Evolutionary conservation across 2,329 filamentous ascomycete species (phyloP), one percentile per base, ranked within the genome.

Genomic region (Fusarium zealandicum): DNA sequence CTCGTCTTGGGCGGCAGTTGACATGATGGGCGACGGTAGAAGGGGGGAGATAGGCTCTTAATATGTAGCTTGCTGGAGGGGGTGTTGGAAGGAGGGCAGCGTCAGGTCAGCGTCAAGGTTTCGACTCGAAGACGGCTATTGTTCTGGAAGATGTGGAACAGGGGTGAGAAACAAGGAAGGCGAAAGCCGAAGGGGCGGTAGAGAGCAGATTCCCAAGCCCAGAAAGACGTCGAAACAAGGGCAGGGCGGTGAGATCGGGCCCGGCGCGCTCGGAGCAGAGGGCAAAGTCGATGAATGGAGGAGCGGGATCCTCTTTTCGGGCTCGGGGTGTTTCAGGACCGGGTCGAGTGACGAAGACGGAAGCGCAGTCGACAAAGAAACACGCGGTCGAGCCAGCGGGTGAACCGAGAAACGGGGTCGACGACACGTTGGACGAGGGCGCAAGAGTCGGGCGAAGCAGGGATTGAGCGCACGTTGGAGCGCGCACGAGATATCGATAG

Each of bases 1-100:
- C 74, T 90, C 85, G 77, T 88, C 84, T 73, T 88, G 83, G 44
- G 85, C 85, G 52, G 83, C 77, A 48, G 84, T 85, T 43, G 81
- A 76, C 82, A 85, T 85, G 71, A 47, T 79, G 77, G 65, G 62
- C 57, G 55, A 56, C 17, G 16, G 39, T 36, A 39, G 47, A 28
- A 40, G 39, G 59, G 56, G 27, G 60, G 42, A 43, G 30, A 45
- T 45, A 40, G 37, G 54, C 33, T 39, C 56, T 69, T 60, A 65
- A 69, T 69, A 70, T 62, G 63, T 65, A 57, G 59, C 36, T 59
- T 41, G 51, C 42, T 49, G 46, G 43, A 57, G 56, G 47, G 50
- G 43, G 54, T 53, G 44, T 42, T 49, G 52, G 54, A 52, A 43
- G 52, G 46, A 57, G 62, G 56, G 54, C 57, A 57, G 54, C 62